Evolutionary conservation across 2,329 filamentous ascomycete genomes (phyloP), one percentile per base, ranked within the genome.

Genomic region (Apiospora marii): DNA sequence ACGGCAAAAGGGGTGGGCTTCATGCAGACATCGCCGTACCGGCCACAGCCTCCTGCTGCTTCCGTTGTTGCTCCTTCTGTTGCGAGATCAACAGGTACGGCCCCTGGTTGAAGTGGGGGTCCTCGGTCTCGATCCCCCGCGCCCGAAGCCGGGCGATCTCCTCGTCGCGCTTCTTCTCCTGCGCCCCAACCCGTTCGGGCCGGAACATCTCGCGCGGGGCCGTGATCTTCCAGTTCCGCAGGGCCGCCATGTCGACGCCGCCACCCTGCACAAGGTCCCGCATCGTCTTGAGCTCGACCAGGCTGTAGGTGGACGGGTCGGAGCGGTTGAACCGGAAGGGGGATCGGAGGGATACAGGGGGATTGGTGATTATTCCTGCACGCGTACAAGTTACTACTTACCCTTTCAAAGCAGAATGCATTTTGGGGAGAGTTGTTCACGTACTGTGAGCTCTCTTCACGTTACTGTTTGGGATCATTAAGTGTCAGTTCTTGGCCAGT

Each of bases 221-320:
- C 49, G 49, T 53, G 49, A n/a, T 12, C 49, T 27, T 27, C 49
- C 49, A 53, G 49, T 12, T n/a, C n/a, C 49, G n/a, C n/a, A 53
- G 24, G n/a, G 49, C 49, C 49, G 49, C 24, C 12, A 49, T 41
- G 37, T 41, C 37, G 14, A 46, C 5, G 44, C 5, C 37, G 14
- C 16, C 5, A 13, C 5, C 44, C 14, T 6, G 44, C 5, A 10
- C 22, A 10, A 49, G 49, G 49, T 53, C 49, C 24, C 49, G 49
- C 49, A 53, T 53, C 49, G 49, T 53, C 49, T 53, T 53, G 49
- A 53, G 49, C 49, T 53, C 49, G 4, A 53, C 49, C 49, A 53
- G 49, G 49, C 49, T 53, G 49, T 53, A 53, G 12, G n/a, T 13
- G 12, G 49, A 53, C n/a, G 49, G 49, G 49, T 53, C 49, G n/a